These are phyloP conservation scores for Fusarium sp. DNA, from an alignment of 2,329 filamentous ascomycete species.

Conservation along the genomic window DNA sequence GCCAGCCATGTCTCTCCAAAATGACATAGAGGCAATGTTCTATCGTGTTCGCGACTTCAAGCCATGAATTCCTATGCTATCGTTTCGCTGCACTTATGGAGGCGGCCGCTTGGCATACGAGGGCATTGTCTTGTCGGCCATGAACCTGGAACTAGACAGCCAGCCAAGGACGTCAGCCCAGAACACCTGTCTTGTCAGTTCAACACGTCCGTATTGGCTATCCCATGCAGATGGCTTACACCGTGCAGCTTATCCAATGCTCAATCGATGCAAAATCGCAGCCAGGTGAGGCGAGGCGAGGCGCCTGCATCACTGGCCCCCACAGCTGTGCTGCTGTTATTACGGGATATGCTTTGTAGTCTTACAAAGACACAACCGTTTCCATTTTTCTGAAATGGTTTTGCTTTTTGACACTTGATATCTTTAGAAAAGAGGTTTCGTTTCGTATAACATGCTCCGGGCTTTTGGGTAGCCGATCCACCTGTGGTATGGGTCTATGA, in stretches of 20 bases:
- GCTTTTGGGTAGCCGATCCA: slow-evolving; percentile 15
- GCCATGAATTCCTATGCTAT: slow-evolving; percentile 30
- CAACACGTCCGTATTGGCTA: slow-evolving; percentile 6
- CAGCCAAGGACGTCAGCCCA: slow-evolving; percentile 22
- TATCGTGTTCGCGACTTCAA: slow-evolving; percentile 23
- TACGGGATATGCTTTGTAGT: slow-evolving; percentile 2
- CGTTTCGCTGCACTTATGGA: slow-evolving; percentile 13
- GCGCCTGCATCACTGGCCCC: slow-evolving; percentile 1
- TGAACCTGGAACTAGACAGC: slow-evolving; percentile 14
- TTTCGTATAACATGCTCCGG: slow-evolving; percentile 11
- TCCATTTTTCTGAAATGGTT: not conserved
- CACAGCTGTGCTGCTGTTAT: slow-evolving; percentile 1
- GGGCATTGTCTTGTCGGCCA: slow-evolving; percentile 18
- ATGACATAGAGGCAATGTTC: slow-evolving; percentile 20
- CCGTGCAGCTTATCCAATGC: slow-evolving; percentile 8
- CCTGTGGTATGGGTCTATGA: slow-evolving; percentile 10
- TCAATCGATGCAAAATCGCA: slow-evolving; percentile 13
- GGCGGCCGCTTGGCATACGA: not conserved
- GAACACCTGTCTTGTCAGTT: slow-evolving; percentile 11
- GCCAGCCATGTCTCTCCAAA: slow-evolving; percentile 32
- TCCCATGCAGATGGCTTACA: not conserved
- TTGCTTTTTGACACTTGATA: slow-evolving; percentile 26
- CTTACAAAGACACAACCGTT: slow-evolving; percentile 1
- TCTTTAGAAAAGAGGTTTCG: slow-evolving; percentile 19
- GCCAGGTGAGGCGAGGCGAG: slow-evolving; percentile 2